Evolutionary conservation across 2,329 filamentous ascomycete species (phyloP).

Genomic region (Sclerotinia sclerotiorum): DNA sequence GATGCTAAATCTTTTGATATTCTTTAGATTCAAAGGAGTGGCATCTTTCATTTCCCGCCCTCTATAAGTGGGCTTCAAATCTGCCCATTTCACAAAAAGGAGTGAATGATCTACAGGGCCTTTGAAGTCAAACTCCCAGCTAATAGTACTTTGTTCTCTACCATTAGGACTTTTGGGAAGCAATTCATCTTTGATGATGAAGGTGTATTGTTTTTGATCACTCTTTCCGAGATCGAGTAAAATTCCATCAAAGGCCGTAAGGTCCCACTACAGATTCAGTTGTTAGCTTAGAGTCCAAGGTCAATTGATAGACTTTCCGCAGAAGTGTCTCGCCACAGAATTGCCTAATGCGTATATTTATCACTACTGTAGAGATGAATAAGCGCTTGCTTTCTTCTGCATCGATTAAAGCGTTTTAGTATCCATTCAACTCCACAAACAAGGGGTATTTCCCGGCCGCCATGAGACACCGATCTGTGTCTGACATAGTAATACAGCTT

Average conservation of each 20-base stretch:
- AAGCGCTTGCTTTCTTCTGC: background rate
- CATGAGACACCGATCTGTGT: background rate
- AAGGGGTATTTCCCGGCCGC: background rate
- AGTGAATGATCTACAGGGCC: conserved; percentile 40
- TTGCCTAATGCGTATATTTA: background rate
- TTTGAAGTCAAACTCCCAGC: conserved; percentile 71
- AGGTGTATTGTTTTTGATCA: conserved; percentile 69
- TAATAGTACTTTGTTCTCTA: conserved; percentile 68
- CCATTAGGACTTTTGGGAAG: conserved; percentile 59
- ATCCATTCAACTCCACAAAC: background rate
- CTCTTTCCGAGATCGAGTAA: conserved; percentile 51
- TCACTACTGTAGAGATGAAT: background rate
- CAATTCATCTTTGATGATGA: conserved; percentile 72
- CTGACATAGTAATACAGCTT: conserved; percentile 4
- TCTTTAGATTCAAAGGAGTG: conserved; percentile 55
- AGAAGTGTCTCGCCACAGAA: background rate
- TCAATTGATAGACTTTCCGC: background rate
- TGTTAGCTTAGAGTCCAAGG: background rate
- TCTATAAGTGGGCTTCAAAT: conserved; percentile 71
- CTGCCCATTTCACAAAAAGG: conserved; percentile 61
- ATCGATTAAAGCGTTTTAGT: background rate
- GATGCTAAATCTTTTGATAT: conserved; percentile 66
- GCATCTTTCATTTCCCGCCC: conserved; percentile 64
- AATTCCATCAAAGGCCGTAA: conserved; percentile 63
- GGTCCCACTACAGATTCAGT: conserved; percentile 54